Base-by-base conservation (phyloP, 73 alveolate species). In the Stentor coeruleus region DNA sequence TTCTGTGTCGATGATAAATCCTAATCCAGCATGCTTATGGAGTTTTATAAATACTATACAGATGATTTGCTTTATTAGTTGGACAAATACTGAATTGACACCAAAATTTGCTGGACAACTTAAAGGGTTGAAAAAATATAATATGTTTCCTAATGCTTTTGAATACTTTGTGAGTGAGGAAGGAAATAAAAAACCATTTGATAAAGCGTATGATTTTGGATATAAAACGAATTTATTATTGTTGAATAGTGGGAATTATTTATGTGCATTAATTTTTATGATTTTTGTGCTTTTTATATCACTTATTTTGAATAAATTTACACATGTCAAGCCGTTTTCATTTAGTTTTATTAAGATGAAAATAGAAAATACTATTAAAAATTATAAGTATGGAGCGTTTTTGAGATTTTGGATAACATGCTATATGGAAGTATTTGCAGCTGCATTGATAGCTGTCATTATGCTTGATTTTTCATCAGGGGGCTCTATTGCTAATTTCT, bases 321-420 rank as follows among this genome's bases (percentile, higher is more conserved):
- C 6, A 11, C 6, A 49, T 11, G 28, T 6, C 28, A 49, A 49
- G 20, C 66, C 66, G 6, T 49, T 49, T 49, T 49, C 66, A 11
- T 11, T 49, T 49, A 49, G 20, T 6, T 49, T 49, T 49, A 20
- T 49, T 6, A 49, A 49, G 66, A 20, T 11, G 33, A 66, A 66
- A 2, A 11, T 66, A 0, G 37, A 20, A 31, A 33, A 66, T 28
- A 33, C 42, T 20, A 0, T 66, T 0, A 66, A 66, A 66, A 40
- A 20, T 66, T 66, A 66, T 33, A 20, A 66, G 37, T 66, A 20
- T 33, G 39, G 41, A 0, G n/a, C 37, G n/a, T 66, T 20, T 20
- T 26, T 66, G 15, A 66, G 79, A 33, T 66, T 66, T 66, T 66
- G 79, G 41, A 66, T 66, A 37, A 20, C n/a, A 33, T 20, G 42